Base-by-base conservation (phyloP, 2,329 filamentous ascomycete species). In the Microsporum ferrugineum region DNA sequence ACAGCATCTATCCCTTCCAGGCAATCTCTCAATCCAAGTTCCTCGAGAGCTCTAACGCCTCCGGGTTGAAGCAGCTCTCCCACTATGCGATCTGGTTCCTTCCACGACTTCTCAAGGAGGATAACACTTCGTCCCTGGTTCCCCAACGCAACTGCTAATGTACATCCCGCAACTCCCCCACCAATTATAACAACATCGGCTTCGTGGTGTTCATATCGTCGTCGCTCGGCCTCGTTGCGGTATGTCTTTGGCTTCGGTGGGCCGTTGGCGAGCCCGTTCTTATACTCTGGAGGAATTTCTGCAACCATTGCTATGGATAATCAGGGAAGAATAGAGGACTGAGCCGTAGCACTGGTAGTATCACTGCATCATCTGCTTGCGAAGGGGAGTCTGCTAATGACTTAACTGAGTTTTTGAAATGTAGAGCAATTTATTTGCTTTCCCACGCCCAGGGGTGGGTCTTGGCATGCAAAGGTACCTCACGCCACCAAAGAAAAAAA, bases 21-120 rank as follows among this genome's bases (percentile, higher is more conserved):
- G 71, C 90, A 95, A 68, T 91, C 84, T 60, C 79, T 80, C 65
- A 99, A 76, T 2, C 94, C 94, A 57, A 99, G 78, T 71, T 88
- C 84, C 70, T 86, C 82, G 68, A 99, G 79, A 5, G 94, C 88
- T 59, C 84, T 79, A 38, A 96, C 86, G 57, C 94, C 94, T 58
- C 94, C 94, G 0, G 94, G 94, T 75, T 99, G 94, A 68, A 99
- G 78, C 65, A 99, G 78, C 77, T 99, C 94, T 68, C 94, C 94
- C 56, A 99, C 91, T 67, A 99, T 99, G 65, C 94, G 86, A 77
- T 97, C 88, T 23, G 94, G 94, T 78, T 97, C 88, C 75, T 90
- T 90, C 76, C 97, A 79, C 76, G 85, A 95, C 69, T 84, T 84
- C 78, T 99, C 94, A 58, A 99, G 83, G 58, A 99, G 79, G 31